These are phyloP conservation scores for Immersiella caudata DNA, from an alignment of 495 filamentous ascomycete genomes.

Conservation along the genomic window DNA sequence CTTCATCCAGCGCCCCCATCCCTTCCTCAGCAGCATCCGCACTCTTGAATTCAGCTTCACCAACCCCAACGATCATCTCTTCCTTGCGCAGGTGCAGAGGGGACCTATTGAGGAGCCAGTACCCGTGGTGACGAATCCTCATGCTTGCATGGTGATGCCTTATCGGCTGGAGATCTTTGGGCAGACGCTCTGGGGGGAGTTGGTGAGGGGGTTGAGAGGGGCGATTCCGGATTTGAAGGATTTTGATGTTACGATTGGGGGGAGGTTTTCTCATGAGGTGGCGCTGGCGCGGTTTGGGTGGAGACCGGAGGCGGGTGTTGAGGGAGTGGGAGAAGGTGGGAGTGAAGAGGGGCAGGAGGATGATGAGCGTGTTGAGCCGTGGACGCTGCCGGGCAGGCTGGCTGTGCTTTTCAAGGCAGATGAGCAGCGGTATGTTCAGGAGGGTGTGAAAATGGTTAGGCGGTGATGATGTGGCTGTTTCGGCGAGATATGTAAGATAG, in stretches of 20 bases:
- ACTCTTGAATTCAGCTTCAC: constrained; percentile 29
- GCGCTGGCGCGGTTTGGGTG: constrained; percentile 11
- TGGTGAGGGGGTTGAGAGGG: constrained; percentile 10
- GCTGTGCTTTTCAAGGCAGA: constrained; percentile 16
- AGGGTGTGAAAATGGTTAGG: constrained; percentile 14
- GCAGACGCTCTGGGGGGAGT: constrained; percentile 19
- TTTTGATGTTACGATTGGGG: constrained; percentile 21
- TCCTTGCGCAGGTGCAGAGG: constrained; percentile 14
- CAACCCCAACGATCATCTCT: constrained; percentile 32
- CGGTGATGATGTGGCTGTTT: not conserved
- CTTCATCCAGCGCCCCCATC: constrained; percentile 29
- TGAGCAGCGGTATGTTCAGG: constrained; percentile 19
- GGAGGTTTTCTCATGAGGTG: constrained; percentile 3
- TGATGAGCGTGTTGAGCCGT: constrained; percentile 3
- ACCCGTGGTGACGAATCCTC: not conserved
- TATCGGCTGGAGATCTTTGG: constrained; percentile 19
- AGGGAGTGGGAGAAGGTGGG: too few relatives aligned
- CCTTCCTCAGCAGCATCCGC: constrained; percentile 22
- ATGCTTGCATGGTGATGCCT: not conserved
- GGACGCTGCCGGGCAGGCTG: constrained; percentile 23
- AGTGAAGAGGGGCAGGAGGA: not conserved
- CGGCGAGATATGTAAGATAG: not conserved
- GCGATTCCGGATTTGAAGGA: constrained; percentile 19
- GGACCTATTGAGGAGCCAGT: not conserved
- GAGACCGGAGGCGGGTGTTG: not conserved